These are phyloP conservation scores for Novymonas esmeraldas DNA, from an alignment of 208 protist genomes.

Conservation along the genomic window DNA sequence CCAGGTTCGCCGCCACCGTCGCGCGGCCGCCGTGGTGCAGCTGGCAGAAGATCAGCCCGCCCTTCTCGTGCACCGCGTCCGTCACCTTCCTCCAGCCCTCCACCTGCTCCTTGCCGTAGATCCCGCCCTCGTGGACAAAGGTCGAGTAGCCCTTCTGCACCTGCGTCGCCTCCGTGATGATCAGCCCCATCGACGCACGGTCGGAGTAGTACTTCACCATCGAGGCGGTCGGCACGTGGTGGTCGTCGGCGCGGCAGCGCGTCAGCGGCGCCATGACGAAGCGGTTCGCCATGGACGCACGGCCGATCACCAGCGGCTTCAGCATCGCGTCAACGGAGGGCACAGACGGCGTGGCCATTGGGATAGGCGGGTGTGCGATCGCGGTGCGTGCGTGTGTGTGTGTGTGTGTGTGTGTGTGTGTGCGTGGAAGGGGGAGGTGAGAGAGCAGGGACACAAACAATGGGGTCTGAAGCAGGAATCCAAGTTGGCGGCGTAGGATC, in stretches of 20 bases:
- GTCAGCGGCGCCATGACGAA: constrained; percentile 74
- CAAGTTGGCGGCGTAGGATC: too few species aligned
- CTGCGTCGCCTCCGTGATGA: constrained; percentile 70
- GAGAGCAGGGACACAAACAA: too few species aligned
- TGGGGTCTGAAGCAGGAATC: too few species aligned
- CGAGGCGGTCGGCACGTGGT: constrained; percentile 42
- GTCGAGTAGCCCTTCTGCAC: constrained; percentile 55
- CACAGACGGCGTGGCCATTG: not conserved
- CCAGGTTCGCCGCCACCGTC: constrained; percentile 39
- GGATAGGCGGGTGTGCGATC: not conserved
- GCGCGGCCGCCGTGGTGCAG: constrained; percentile 64
- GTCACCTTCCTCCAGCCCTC: constrained; percentile 71
- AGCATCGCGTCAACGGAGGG: constrained; percentile 29
- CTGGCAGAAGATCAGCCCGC: constrained; percentile 68
- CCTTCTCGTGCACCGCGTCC: constrained; percentile 75
- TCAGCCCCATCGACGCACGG: constrained; percentile 65
- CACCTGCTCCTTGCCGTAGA: constrained; percentile 63
- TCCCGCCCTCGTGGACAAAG: constrained; percentile 50
- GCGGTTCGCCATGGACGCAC: constrained; percentile 47
- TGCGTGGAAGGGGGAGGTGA: not conserved
- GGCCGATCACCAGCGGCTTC: constrained; percentile 47
- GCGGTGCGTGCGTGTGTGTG: too few species aligned
- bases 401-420: too few species aligned
- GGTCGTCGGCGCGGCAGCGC: constrained; percentile 47
- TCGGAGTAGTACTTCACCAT: constrained; percentile 75